Percentiles rank a stretch among this genome's conserved stretches.
phyloP scores from a whole-genome alignment of 2,329 filamentous ascomycete genomes.

The Sporothrix variecibatus region DNA sequence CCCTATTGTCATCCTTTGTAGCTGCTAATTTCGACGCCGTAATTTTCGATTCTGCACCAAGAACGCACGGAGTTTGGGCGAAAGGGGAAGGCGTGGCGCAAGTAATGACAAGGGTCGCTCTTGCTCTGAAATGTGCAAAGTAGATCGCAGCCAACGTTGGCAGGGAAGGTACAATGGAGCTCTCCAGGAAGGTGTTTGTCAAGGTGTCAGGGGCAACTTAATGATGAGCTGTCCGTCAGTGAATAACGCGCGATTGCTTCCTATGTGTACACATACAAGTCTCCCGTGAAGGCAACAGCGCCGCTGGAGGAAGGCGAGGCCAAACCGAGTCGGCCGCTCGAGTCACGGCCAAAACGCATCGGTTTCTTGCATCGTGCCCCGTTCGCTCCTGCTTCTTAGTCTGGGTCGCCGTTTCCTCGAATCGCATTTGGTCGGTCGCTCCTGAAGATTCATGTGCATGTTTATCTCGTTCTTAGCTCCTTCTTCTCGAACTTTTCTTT shows the following conservation, averaged over 20 bases:
- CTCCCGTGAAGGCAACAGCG: neutral
- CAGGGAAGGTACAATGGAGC: constrained; percentile 7
- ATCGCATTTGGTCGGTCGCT: neutral
- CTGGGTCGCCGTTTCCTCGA: neutral
- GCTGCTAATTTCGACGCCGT: constrained; percentile 18
- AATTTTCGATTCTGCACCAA: constrained; percentile 19
- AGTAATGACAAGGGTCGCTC: constrained; percentile 8
- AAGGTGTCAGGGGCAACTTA: neutral
- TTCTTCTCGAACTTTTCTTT: constrained; percentile 3
- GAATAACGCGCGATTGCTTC: neutral
- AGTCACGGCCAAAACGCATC: neutral
- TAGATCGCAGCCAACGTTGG: neutral
- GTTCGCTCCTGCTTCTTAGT: neutral
- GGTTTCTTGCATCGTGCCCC: neutral
- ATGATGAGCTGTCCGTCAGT: neutral
- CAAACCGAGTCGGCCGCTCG: constrained; percentile 1
- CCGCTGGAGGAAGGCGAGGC: neutral
- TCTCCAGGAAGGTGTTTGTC: neutral
- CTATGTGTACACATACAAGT: no score
- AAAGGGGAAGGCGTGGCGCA: constrained; percentile 36
- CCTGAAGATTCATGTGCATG: neutral
- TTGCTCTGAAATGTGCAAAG: neutral
- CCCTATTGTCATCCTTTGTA: neutral
- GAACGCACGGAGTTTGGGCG: constrained; percentile 33
- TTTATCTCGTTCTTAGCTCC: neutral